Percentiles rank a stretch among this genome's conserved stretches.
Conservation (phyloP, 495 filamentous ascomycete genomes). For the Neurospora cerealis region DNA sequence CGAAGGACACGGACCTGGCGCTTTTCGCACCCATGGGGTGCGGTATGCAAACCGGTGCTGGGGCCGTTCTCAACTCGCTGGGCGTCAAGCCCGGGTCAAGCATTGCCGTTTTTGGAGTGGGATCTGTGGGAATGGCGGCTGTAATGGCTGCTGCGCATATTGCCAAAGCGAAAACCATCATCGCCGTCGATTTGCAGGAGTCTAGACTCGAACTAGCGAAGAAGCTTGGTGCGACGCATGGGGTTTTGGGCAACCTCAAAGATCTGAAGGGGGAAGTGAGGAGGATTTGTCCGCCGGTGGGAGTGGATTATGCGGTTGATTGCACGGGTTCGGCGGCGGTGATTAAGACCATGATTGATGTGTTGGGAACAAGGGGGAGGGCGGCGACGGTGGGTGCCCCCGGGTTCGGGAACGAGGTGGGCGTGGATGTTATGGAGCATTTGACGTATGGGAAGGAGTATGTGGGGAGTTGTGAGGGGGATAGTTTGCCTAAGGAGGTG, state of each 20-base stretch:
- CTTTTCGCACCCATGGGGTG: conserved; percentile 36
- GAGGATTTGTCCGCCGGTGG: conserved; percentile 17
- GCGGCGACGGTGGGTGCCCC: conserved; percentile 36
- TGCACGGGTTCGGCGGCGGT: conserved; percentile 29
- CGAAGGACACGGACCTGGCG: conserved; percentile 18
- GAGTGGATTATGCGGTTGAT: conserved; percentile 30
- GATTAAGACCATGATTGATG: conserved; percentile 23
- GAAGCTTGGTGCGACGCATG: conserved; percentile 44
- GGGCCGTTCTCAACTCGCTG: conserved; percentile 31
- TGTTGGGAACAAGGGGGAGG: conserved; percentile 26
- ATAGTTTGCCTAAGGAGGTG: conserved; percentile 16
- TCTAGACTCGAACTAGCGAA: conserved; percentile 50
- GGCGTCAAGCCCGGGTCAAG: conserved; percentile 42
- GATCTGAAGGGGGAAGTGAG: conserved; percentile 21
- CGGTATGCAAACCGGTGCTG: conserved; percentile 39
- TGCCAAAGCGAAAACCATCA: conserved; percentile 26
- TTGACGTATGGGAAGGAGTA: conserved; percentile 24
- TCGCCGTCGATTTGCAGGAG: conserved; percentile 56
- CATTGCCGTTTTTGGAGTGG: conserved; percentile 65
- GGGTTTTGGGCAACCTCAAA: conserved; percentile 13
- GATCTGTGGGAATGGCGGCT: conserved; percentile 60
- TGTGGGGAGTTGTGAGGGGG: conserved; percentile 21
- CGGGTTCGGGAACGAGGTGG: conserved; percentile 13
- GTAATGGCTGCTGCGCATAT: conserved; percentile 31
- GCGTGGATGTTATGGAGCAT: conserved; percentile 17